phyloP scores from a whole-genome alignment of 1,284 basidiomycete species.

The Cryptococcus sp. region DNA sequence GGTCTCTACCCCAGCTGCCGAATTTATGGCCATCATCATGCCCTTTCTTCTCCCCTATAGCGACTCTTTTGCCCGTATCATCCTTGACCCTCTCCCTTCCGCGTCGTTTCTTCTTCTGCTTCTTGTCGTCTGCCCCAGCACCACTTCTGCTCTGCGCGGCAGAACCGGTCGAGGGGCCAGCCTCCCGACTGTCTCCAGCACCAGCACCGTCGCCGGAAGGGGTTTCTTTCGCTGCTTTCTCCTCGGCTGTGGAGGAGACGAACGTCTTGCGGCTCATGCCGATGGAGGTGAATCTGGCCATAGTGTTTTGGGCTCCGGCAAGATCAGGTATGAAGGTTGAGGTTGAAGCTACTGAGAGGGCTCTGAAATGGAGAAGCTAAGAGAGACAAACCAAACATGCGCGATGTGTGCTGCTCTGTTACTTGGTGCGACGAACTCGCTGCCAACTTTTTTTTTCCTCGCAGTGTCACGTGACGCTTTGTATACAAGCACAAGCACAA shows the following conservation, averaged over 20 bases:
- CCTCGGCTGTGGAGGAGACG: conserved; percentile 50
- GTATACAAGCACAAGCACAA: no score
- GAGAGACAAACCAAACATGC: no score
- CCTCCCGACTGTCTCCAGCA: conserved; percentile 8
- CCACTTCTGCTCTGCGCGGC: not conserved
- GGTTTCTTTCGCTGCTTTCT: conserved; percentile 19
- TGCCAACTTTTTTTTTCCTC: no score
- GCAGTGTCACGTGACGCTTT: no score
- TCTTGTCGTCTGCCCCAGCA: not conserved
- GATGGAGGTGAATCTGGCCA: conserved; percentile 54
- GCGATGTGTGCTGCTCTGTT: no score
- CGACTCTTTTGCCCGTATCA: conserved; percentile 19
- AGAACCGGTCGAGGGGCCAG: conserved; percentile 19
- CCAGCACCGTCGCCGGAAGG: not conserved
- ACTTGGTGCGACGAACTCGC: no score
- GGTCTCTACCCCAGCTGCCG: conserved; percentile 45
- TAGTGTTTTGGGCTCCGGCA: conserved; percentile 11
- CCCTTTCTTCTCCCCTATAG: conserved; percentile 21
- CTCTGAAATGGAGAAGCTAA: no score
- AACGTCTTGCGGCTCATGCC: conserved; percentile 51
- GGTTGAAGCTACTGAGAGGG: no score
- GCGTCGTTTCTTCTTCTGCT: conserved; percentile 18
- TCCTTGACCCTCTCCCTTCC: conserved; percentile 22
- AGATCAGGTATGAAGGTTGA: not conserved
- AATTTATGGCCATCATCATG: conserved; percentile 12